Evolutionary conservation across 306 rosid genomes (phyloP), one percentile per base, ranked within the genome.

Genomic region (Vigna angularis): DNA sequence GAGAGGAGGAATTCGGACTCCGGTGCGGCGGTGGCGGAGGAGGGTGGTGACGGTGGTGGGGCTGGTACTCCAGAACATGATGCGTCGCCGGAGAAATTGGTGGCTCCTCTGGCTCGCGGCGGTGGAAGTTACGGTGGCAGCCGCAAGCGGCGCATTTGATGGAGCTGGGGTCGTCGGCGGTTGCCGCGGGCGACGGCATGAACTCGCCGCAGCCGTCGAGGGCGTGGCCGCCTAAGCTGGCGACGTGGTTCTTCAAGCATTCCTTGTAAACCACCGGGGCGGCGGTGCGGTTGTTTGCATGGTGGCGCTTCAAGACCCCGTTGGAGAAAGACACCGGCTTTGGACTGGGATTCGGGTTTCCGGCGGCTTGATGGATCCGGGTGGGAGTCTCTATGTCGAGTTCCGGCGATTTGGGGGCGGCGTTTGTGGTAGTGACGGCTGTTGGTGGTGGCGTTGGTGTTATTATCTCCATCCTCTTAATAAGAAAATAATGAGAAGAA

Each of bases 41-140:
- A 10, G 95, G 83, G 66, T 88, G 92, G 49, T 92, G 97, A 34
- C 97, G 92, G 82, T 88, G 98, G 83, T 89, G 97, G 1, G 98
- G 92, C 28, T 90, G 97, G 71, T 87, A 94, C 59, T 94, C 98
- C 20, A 92, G 85, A 1, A 88, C 93, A 5, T 66, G 88, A 74
- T 6, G 91, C 1, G 17, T 78, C 34, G 16, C 56, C 73, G 5
- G 86, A 8, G 17, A 83, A 71, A 0, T 42, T 28, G 52, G 71
- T 0, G 89, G 88, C 11, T 95, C 99, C 8, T 95, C 98, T 0
- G 97, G 96, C 3, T 95, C 96, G 0, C 98, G 95, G 86, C 99
- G 99, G 90, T 95, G 99, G 84, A 91, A 95, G 44, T 95, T 95
- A 4, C 99, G 91, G 88, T 95, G 99, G 77, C 99, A 95, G 18